Evolutionary conservation across 192 early-diverging fungal genomes (phyloP).

Genomic region (Coemansia sp.): DNA sequence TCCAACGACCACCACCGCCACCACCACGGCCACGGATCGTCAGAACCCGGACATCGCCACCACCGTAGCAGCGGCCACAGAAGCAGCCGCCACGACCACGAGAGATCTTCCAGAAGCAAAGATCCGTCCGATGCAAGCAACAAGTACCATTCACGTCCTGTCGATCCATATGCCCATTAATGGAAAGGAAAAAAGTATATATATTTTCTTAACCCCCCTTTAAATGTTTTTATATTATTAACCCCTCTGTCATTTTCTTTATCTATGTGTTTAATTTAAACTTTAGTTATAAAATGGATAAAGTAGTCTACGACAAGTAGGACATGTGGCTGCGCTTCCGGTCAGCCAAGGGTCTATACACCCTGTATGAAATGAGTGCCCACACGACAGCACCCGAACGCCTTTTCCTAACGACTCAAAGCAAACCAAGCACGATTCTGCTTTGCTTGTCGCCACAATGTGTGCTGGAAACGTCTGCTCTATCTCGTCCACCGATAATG

Average conservation of each 20-base stretch:
- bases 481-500: not conserved
- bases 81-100: not conserved
- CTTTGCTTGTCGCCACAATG: not conserved
- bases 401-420: conserved; percentile 10
- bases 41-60: not conserved
- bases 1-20: not conserved
- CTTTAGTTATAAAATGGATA: not conserved
- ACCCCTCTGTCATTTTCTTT: not conserved
- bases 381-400: conserved; percentile 37
- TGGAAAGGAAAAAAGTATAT: not conserved
- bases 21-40: not conserved
- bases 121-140: not conserved
- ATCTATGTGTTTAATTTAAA: not conserved
- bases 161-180: not conserved
- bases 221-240: not conserved
- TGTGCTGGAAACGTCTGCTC: not conserved
- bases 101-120: not conserved
- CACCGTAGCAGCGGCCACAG: not conserved
- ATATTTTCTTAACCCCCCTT: not conserved
- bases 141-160: not conserved
- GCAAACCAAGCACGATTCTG: conserved; percentile 33
- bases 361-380: conserved; percentile 38
- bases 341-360: conserved; percentile 55
- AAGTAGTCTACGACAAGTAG: not conserved
- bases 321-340: not conserved